Conservation (phyloP, 805 yeast genomes). For the Ogataea saltuana region DNA sequence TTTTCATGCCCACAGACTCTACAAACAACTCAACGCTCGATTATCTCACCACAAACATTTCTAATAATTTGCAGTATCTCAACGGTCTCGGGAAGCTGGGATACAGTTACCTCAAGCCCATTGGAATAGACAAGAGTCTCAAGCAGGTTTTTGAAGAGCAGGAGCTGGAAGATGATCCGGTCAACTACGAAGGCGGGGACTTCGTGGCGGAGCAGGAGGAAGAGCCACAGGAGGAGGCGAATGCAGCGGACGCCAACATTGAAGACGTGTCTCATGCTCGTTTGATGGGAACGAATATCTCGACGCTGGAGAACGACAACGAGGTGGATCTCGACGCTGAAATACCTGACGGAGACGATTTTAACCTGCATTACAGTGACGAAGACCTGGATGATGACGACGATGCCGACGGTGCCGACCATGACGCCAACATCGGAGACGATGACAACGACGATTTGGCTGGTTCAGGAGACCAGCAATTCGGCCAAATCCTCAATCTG, state of each 20-base stretch:
- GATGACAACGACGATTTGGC: slow-evolving; percentile 6
- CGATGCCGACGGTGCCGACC: slow-evolving; percentile 7
- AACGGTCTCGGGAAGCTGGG: slow-evolving; percentile 46
- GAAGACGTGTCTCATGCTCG: slow-evolving; percentile 9
- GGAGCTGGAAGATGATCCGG: slow-evolving; percentile 22
- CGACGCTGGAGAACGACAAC: slow-evolving; percentile 3
- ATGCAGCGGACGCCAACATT: slow-evolving; percentile 31
- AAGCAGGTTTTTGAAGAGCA: slow-evolving; percentile 33
- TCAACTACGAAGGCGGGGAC: slow-evolving; percentile 25
- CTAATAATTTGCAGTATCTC: slow-evolving; percentile 28
- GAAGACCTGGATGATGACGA: slow-evolving; percentile 17
- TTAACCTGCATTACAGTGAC: slow-evolving; percentile 35
- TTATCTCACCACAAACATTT: slow-evolving; percentile 23
- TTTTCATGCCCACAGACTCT: slow-evolving; percentile 24
- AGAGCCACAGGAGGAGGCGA: slow-evolving; percentile 11
- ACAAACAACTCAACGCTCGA: slow-evolving; percentile 21
- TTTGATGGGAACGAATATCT: slow-evolving; percentile 1
- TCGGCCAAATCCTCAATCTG: slow-evolving; percentile 2
- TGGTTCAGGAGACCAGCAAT: not conserved
- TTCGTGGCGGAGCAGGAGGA: slow-evolving; percentile 14
- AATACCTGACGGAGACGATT: slow-evolving; percentile 43
- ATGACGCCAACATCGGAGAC: slow-evolving; percentile 14
- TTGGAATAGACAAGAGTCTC: slow-evolving; percentile 61
- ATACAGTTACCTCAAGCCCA: slow-evolving; percentile 50
- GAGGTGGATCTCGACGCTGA: slow-evolving; percentile 48